Evolutionary conservation across 257 asterid genomes (phyloP).

Genomic region (Jacaranda copaia): DNA sequence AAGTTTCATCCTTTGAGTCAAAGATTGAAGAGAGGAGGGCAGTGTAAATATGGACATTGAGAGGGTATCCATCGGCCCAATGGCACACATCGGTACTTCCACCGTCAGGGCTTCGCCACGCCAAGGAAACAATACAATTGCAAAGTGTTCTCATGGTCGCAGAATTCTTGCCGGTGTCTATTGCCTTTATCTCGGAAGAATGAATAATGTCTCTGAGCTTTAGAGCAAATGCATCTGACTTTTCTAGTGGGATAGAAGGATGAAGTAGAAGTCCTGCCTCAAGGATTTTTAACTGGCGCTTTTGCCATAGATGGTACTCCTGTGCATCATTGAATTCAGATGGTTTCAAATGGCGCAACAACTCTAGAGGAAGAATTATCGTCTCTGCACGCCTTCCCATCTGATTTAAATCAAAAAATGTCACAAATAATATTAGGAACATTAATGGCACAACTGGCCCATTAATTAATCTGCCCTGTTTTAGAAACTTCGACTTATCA

Average conservation of each 20-base stretch:
- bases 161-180: conserved; percentile 70
- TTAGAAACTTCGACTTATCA: background rate
- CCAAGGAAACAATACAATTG: conserved; percentile 56
- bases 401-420: conserved; percentile 39
- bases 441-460: background rate
- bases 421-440: background rate
- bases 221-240: conserved; percentile 47
- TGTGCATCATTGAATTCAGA: conserved; percentile 66
- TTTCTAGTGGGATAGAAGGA: conserved; percentile 64
- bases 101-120: conserved; percentile 60
- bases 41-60: conserved; percentile 62
- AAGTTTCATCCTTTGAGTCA: conserved; percentile 62
- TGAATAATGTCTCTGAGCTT: conserved; percentile 54
- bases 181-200: conserved; percentile 46
- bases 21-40: conserved; percentile 55
- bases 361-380: conserved; percentile 78
- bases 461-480: background rate
- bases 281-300: conserved; percentile 61
- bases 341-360: conserved; percentile 72
- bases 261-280: conserved; percentile 72
- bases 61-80: conserved; percentile 81
- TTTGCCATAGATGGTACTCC: conserved; percentile 82
- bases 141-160: conserved; percentile 58
- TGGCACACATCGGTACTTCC: conserved; percentile 61
- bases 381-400: conserved; percentile 84